Percentiles rank a stretch among this genome's conserved stretches.
phyloP scores from a whole-genome alignment of 2,329 filamentous ascomycete species.

The Rugonectria rugulosa region DNA sequence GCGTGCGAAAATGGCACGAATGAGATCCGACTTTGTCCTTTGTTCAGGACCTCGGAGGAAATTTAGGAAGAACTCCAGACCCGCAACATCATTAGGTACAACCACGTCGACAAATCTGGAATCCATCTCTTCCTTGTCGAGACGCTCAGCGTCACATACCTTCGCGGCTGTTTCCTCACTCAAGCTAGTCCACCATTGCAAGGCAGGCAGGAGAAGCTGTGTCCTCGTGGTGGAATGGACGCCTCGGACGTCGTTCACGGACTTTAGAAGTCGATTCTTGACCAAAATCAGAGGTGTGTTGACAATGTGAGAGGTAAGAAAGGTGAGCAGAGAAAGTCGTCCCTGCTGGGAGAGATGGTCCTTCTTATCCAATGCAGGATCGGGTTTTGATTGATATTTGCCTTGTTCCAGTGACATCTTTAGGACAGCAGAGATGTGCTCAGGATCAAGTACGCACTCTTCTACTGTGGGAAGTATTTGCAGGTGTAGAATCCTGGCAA shows the following conservation, averaged over 20 bases:
- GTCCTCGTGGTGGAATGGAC: slow-evolving; percentile 75
- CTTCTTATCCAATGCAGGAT: slow-evolving; percentile 57
- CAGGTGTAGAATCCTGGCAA: slow-evolving; percentile 67
- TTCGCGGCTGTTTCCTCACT: slow-evolving; percentile 57
- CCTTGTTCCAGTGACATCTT: slow-evolving; percentile 50
- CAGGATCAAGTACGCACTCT: slow-evolving; percentile 83
- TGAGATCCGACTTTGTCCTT: slow-evolving; percentile 57
- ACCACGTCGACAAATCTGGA: slow-evolving; percentile 59
- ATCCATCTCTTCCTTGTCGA: slow-evolving; percentile 53
- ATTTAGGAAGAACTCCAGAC: slow-evolving; percentile 60
- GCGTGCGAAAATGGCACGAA: slow-evolving; percentile 71
- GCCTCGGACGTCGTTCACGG: slow-evolving; percentile 76
- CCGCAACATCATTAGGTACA: slow-evolving; percentile 60
- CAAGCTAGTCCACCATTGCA: slow-evolving; percentile 73
- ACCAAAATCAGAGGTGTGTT: slow-evolving; percentile 72
- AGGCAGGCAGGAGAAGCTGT: slow-evolving; percentile 76
- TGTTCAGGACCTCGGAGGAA: slow-evolving; percentile 52
- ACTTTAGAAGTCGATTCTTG: slow-evolving; percentile 75
- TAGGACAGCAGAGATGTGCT: slow-evolving; percentile 72
- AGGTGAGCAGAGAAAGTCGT: slow-evolving; percentile 71
- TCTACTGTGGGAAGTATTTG: slow-evolving; percentile 80
- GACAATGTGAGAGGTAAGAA: slow-evolving; percentile 76
- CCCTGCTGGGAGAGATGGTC: slow-evolving; percentile 65
- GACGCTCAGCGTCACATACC: slow-evolving; percentile 49
- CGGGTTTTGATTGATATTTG: slow-evolving; percentile 46